Percentiles rank a stretch among this genome's conserved stretches.
Conservation (phyloP, 73 alveolate species). For the Paramecium octaurelia region DNA sequence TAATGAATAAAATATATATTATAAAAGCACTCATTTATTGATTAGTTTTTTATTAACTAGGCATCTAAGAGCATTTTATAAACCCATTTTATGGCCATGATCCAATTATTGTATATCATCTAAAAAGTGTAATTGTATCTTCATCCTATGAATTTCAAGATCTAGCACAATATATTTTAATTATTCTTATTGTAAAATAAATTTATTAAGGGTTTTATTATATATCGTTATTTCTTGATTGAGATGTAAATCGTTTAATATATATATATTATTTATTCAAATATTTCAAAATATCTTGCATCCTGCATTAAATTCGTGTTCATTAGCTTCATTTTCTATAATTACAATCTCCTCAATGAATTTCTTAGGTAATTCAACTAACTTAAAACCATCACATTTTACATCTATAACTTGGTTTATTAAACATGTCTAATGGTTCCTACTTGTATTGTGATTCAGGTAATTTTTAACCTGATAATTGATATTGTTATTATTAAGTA, state of each 20-base stretch:
- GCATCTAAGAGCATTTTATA: too few relatives aligned
- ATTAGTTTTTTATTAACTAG: too few relatives aligned
- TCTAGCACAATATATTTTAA: too few relatives aligned
- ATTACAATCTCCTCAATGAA: background rate
- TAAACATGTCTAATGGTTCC: background rate
- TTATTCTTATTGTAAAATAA: too few relatives aligned
- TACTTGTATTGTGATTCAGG: background rate
- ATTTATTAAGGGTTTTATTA: too few relatives aligned
- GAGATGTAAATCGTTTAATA: background rate
- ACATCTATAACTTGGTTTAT: background rate
- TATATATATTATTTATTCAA: conserved; percentile 24
- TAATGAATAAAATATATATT: too few relatives aligned
- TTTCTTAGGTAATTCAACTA: background rate
- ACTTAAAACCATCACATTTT: background rate
- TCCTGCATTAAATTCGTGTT: background rate
- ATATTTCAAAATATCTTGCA: conserved; percentile 10
- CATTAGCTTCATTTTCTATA: background rate
- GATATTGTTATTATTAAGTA: background rate
- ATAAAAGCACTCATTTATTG: conserved; percentile 24
- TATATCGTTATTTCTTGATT: too few relatives aligned
- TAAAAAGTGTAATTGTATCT: too few relatives aligned
- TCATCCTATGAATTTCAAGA: too few relatives aligned
- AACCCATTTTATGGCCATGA: too few relatives aligned
- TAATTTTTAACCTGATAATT: background rate
- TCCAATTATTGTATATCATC: too few relatives aligned